Evolutionary conservation across 176 grass and related monocot genomes (phyloP).

Genomic region (bread wheat (Triticum aestivum)): DNA sequence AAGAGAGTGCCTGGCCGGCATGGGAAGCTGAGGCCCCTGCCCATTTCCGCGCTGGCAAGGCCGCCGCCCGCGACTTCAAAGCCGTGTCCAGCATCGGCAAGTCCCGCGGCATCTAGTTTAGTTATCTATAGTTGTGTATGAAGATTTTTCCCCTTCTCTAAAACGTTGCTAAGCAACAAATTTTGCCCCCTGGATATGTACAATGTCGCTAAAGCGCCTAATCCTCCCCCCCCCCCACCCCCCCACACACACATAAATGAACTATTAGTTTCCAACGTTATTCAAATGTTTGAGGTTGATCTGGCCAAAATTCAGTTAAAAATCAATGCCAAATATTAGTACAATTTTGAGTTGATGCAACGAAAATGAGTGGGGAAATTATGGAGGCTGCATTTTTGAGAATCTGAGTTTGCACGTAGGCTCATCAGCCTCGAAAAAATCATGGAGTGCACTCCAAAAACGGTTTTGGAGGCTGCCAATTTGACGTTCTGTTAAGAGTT

Average conservation of each 20-base stretch:
- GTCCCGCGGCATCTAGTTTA: background rate
- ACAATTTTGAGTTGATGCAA: background rate
- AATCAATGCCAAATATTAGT: background rate
- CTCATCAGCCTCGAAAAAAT: background rate
- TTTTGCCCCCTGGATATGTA: too few relatives aligned
- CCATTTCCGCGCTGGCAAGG: background rate
- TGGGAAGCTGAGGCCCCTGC: too few relatives aligned
- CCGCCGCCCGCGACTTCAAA: too few relatives aligned
- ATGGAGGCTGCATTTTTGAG: background rate
- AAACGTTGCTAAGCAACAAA: background rate
- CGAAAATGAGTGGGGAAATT: background rate
- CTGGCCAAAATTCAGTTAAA: background rate
- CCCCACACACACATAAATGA: too few relatives aligned
- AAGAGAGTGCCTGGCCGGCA: background rate
- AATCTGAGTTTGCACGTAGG: background rate
- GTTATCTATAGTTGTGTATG: background rate
- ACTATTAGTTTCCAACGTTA: background rate
- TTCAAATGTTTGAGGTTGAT: too few relatives aligned
- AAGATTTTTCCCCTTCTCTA: background rate
- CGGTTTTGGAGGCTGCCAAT: background rate
- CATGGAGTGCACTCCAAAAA: background rate
- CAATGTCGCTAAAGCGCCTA: too few relatives aligned
- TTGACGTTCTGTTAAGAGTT: background rate
- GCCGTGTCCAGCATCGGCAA: too few relatives aligned
- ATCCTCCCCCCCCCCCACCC: too few relatives aligned